A percentile compares a stretch with the other conserved stretches of the same genome.
phyloP scores from a whole-genome alignment of 164 flowering plant genomes.

The Warburgia ugandensis region DNA sequence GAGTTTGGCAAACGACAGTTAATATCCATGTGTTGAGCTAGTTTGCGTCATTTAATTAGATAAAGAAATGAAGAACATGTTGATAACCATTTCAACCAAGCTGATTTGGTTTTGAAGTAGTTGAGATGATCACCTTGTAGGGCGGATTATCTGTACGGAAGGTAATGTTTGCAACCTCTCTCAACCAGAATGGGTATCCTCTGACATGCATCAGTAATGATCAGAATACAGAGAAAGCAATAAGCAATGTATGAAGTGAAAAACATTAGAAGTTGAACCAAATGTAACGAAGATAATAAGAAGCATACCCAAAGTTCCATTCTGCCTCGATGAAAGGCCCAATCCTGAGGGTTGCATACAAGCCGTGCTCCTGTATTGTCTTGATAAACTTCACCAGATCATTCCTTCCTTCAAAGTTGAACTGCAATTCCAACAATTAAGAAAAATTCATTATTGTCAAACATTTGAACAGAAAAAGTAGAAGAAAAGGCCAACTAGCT shows the following conservation, averaged over 20 bases:
- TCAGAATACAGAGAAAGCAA: background rate
- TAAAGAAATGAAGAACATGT: too few species aligned
- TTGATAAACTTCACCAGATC: conserved; percentile 52
- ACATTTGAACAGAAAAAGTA: conserved; percentile 3
- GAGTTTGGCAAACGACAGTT: too few species aligned
- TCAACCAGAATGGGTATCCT: conserved; percentile 79
- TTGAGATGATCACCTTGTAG: conserved; percentile 37
- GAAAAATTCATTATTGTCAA: background rate
- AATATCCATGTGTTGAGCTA: too few species aligned
- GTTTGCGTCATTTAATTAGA: too few species aligned
- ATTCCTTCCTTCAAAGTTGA: conserved; percentile 34
- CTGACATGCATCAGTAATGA: conserved; percentile 17
- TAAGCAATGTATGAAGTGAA: background rate
- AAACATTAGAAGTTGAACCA: background rate
- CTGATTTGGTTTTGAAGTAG: too few species aligned
- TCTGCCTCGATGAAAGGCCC: conserved; percentile 57
- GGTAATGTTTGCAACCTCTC: conserved; percentile 47
- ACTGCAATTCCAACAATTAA: conserved; percentile 22
- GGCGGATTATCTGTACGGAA: conserved; percentile 59
- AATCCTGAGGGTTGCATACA: conserved; percentile 40
- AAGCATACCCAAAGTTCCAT: conserved; percentile 38
- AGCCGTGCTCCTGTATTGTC: conserved; percentile 24
- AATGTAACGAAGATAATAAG: background rate
- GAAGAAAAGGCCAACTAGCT: background rate
- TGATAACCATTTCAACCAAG: too few species aligned